Conservation (phyloP, 768 basidiomycete genomes). For the Leccinum subgranulosum region DNA sequence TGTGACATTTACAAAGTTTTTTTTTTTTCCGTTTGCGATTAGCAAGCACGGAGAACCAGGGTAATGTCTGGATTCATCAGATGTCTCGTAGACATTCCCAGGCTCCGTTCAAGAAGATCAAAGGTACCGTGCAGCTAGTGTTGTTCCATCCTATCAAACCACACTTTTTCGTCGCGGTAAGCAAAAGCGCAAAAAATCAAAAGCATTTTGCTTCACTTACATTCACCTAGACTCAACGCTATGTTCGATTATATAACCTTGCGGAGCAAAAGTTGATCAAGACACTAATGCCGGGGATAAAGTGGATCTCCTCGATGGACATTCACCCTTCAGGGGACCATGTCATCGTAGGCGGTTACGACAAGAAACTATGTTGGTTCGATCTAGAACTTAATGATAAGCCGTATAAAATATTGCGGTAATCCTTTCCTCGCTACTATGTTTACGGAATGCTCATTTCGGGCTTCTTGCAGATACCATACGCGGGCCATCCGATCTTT, state of each 20-base stretch:
- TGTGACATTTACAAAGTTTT: slow-evolving; percentile 10
- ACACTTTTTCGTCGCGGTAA: slow-evolving; percentile 95
- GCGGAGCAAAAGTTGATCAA: slow-evolving; percentile 91
- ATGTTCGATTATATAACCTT: slow-evolving; percentile 93
- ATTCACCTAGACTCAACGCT: slow-evolving; percentile 80
- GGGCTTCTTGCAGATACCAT: slow-evolving; percentile 66
- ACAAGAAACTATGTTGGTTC: slow-evolving; percentile 98
- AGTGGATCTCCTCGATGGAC: slow-evolving; percentile 98
- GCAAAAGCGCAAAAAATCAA: slow-evolving; percentile 30
- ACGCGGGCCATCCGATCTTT: slow-evolving; percentile 89
- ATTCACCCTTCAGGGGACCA: slow-evolving; percentile 96
- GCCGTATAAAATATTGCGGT: slow-evolving; percentile 96
- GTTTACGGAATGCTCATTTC: slow-evolving; percentile 11
- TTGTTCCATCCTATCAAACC: slow-evolving; percentile 94
- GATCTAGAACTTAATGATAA: slow-evolving; percentile 95
- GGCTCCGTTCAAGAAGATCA: slow-evolving; percentile 95
- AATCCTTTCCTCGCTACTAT: slow-evolving; percentile 4
- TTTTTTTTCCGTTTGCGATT: slow-evolving; percentile 4
- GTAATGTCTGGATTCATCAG: slow-evolving; percentile 95
- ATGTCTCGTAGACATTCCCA: slow-evolving; percentile 91
- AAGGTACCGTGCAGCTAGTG: slow-evolving; percentile 86
- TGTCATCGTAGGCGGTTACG: slow-evolving; percentile 95
- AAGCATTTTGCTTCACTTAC: slow-evolving; percentile 11
- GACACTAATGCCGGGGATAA: slow-evolving; percentile 91
- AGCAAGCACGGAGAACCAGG: slow-evolving; percentile 70